Evolutionary conservation across 164 flowering plant species (phyloP).

Genomic region (Cinnamomum chago): DNA sequence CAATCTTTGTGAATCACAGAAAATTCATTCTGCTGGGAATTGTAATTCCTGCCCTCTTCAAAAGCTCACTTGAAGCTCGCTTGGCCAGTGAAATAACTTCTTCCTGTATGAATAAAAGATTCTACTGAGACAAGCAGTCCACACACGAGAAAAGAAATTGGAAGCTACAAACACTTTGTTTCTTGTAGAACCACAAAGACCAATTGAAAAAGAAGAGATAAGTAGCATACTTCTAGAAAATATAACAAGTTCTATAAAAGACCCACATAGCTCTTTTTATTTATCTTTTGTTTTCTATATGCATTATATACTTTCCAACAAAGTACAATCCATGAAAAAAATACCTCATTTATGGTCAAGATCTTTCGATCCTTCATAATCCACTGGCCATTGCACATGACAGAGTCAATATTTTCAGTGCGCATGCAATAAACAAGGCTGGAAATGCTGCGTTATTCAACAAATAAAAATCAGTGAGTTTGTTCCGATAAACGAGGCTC

Average conservation of each 20-base stretch:
- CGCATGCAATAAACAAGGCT: constrained; percentile 85
- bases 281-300: no score
- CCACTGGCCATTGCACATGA: constrained; percentile 91
- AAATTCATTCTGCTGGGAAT: constrained; percentile 73
- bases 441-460: constrained; percentile 53
- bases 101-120: constrained; percentile 35
- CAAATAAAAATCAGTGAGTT: constrained; percentile 3
- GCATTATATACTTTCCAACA: background rate
- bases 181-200: background rate
- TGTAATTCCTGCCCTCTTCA: constrained; percentile 69
- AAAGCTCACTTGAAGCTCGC: constrained; percentile 52
- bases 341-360: constrained; percentile 71
- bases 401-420: constrained; percentile 74
- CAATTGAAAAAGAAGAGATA: background rate
- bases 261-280: background rate
- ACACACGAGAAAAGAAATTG: background rate
- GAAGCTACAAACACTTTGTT: background rate
- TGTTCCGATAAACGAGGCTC: background rate
- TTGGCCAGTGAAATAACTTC: constrained; percentile 54
- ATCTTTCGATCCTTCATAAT: constrained; percentile 73
- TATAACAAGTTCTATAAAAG: background rate
- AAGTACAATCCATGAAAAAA: background rate
- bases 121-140: background rate
- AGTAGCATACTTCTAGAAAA: no score
- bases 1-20: constrained; percentile 18